Conservation (phyloP, 768 basidiomycete species). For the Dentipellis fragilis region DNA sequence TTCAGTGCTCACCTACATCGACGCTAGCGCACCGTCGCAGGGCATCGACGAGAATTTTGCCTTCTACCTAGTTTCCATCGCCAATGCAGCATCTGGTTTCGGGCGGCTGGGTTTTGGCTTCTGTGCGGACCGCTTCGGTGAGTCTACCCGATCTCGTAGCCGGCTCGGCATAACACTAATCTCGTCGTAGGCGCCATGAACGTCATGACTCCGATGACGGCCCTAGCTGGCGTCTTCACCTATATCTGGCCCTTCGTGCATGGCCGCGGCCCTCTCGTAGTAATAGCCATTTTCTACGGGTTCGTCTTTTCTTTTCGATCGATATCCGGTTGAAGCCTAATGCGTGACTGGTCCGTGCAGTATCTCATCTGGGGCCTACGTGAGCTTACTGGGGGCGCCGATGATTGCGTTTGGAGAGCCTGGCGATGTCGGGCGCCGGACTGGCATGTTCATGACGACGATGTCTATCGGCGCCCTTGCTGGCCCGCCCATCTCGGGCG, state of each 20-base stretch:
- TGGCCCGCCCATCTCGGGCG: slow-evolving; percentile 69
- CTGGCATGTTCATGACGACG: slow-evolving; percentile 56
- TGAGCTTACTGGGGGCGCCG: slow-evolving; percentile 45
- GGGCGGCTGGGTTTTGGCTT: slow-evolving; percentile 49
- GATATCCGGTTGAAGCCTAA: too few relatives aligned
- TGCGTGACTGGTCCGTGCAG: slow-evolving; percentile 21
- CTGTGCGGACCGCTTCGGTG: slow-evolving; percentile 45
- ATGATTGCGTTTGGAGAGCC: slow-evolving; percentile 51
- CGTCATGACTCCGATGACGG: slow-evolving; percentile 55
- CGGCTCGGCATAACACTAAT: background rate
- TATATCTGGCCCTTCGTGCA: slow-evolving; percentile 62
- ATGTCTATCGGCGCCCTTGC: slow-evolving; percentile 51
- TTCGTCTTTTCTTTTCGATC: slow-evolving; percentile 20
- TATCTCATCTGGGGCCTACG: slow-evolving; percentile 52
- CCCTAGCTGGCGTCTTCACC: slow-evolving; percentile 46
- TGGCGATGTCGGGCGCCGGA: slow-evolving; percentile 52
- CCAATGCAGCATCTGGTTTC: slow-evolving; percentile 54
- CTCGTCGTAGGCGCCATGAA: slow-evolving; percentile 48
- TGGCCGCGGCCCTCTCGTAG: slow-evolving; percentile 34
- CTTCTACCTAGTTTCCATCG: slow-evolving; percentile 58
- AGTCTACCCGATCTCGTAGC: slow-evolving; percentile 1
- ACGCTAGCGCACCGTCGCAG: slow-evolving; percentile 40
- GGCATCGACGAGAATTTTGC: slow-evolving; percentile 42
- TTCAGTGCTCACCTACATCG: slow-evolving; percentile 58
- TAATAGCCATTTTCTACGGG: slow-evolving; percentile 56